A percentile compares a stretch with the other conserved stretches of the same genome.
Evolutionary conservation across 148 eudicot species (phyloP).

Genomic region (Beta vulgaris): DNA sequence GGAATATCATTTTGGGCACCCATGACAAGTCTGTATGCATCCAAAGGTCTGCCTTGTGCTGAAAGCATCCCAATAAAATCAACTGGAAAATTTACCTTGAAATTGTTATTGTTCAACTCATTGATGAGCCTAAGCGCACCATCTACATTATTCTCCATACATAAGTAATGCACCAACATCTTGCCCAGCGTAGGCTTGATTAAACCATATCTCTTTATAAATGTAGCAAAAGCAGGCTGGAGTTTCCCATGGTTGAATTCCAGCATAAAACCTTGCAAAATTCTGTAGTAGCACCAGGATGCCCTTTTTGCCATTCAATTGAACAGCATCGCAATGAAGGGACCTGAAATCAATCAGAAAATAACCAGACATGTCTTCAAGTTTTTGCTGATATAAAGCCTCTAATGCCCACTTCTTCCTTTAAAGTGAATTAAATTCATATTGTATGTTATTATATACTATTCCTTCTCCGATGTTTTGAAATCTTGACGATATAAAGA

Average conservation of each 20-base stretch:
- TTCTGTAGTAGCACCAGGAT: constrained; percentile 33
- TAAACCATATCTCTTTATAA: constrained; percentile 58
- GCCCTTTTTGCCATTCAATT: constrained; percentile 38
- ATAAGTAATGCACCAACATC: constrained; percentile 51
- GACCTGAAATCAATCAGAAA: constrained; percentile 4
- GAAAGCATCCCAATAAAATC: constrained; percentile 43
- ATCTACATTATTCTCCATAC: constrained; percentile 48
- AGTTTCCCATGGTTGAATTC: constrained; percentile 38
- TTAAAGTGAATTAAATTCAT: neutral
- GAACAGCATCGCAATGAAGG: constrained; percentile 12
- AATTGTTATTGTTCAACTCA: constrained; percentile 36
- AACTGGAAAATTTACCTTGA: constrained; percentile 38
- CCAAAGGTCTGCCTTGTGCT: constrained; percentile 52
- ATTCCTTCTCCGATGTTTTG: neutral
- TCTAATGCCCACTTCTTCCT: neutral
- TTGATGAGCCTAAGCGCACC: constrained; percentile 53
- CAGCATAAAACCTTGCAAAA: constrained; percentile 40
- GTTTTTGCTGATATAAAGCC: neutral
- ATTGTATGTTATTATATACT: neutral
- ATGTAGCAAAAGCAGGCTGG: constrained; percentile 42
- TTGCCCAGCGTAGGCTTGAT: constrained; percentile 40
- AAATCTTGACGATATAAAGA: neutral
- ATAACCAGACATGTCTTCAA: neutral
- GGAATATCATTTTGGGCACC: constrained; percentile 47
- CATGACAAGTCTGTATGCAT: constrained; percentile 65